Evolutionary conservation across 371 early-diverging fungal genomes (phyloP), one percentile per base, ranked within the genome.

Genomic region (Mortierella sp.): DNA sequence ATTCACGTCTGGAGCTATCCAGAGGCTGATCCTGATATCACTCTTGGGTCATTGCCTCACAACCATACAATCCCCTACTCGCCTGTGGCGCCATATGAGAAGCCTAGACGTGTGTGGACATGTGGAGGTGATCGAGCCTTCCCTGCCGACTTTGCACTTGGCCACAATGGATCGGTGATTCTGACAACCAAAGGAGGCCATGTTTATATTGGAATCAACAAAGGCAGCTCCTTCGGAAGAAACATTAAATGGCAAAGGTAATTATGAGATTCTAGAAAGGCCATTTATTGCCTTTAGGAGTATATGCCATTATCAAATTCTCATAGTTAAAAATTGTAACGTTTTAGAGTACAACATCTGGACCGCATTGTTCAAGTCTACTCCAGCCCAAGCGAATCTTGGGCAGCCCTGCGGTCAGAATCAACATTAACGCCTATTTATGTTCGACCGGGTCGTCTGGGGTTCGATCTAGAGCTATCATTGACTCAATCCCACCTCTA

Each of bases 311-410:
- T 14, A 16, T 4, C 50, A n/a, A 21, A 3, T 3, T 4, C 50
- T 50, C 5, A 50, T 14, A 5, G 21, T 16, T 50, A 4, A 4
- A 16, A n/a, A 5, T 21, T 21, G 4, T 50, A 21, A 50, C 50
- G 9, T 9, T 9, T 15, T n/a, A 79, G 82, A 14, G 62, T 88
- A 12, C 85, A 86, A 3, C 75, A 82, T 52, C 66, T 89, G 14
- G 87, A 89, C 46, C 75, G 88, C 25, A 82, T 85, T 47, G 82
- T 89, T 9, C 79, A 70, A 28, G 90, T 89, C 0, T 81, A 82
- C 30, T 86, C 86, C 2, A 89, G 83, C 62, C 82, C 87, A 16
- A 86, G 85, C 53, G 87, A 87, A n/a, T 86, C 90, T 12, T 89
- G 85, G 83, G 87, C 85, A 26, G 90, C 87, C 1, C 53, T 89